These are phyloP conservation scores for Neopestalotiopsis sp. DNA, from an alignment of 2,329 filamentous ascomycete species.

Conservation along the genomic window DNA sequence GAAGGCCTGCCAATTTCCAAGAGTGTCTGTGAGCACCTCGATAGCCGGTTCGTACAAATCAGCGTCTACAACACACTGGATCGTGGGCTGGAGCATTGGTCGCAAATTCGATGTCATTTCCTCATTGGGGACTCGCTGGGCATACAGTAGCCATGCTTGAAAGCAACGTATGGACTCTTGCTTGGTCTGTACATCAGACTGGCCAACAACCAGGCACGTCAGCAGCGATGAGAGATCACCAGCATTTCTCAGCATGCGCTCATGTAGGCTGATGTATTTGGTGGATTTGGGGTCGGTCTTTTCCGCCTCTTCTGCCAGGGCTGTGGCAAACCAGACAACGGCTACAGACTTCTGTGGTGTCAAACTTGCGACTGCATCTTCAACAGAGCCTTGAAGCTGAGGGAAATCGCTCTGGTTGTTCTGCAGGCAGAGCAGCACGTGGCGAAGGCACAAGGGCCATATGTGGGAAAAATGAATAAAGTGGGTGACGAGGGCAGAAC, in stretches of 20 bases:
- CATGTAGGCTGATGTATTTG: slow-evolving; percentile 54
- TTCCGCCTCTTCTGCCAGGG: slow-evolving; percentile 68
- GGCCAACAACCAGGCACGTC: slow-evolving; percentile 39
- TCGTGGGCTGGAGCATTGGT: slow-evolving; percentile 61
- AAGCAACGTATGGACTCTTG: slow-evolving; percentile 65
- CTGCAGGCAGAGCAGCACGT: slow-evolving; percentile 65
- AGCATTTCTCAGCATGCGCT: slow-evolving; percentile 56
- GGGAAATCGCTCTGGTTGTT: slow-evolving; percentile 49
- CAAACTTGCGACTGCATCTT: slow-evolving; percentile 50
- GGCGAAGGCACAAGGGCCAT: slow-evolving; percentile 70
- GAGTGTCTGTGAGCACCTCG: slow-evolving; percentile 68
- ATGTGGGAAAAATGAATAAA: slow-evolving; percentile 72
- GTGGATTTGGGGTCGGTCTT: slow-evolving; percentile 68
- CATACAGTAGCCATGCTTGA: slow-evolving; percentile 77
- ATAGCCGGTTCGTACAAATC: slow-evolving; percentile 64
- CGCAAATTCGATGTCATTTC: slow-evolving; percentile 64
- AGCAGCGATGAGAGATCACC: slow-evolving; percentile 55
- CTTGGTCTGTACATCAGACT: slow-evolving; percentile 35
- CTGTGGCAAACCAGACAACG: slow-evolving; percentile 68
- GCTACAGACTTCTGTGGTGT: slow-evolving; percentile 57
- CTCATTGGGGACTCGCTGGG: slow-evolving; percentile 64
- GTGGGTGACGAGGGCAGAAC: slow-evolving; percentile 77
- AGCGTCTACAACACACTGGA: slow-evolving; percentile 64
- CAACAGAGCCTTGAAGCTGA: slow-evolving; percentile 48
- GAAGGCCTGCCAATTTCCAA: slow-evolving; percentile 69